Evolutionary conservation across 306 rosid genomes (phyloP), one percentile per base, ranked within the genome.

Genomic region (Delonix regia): DNA sequence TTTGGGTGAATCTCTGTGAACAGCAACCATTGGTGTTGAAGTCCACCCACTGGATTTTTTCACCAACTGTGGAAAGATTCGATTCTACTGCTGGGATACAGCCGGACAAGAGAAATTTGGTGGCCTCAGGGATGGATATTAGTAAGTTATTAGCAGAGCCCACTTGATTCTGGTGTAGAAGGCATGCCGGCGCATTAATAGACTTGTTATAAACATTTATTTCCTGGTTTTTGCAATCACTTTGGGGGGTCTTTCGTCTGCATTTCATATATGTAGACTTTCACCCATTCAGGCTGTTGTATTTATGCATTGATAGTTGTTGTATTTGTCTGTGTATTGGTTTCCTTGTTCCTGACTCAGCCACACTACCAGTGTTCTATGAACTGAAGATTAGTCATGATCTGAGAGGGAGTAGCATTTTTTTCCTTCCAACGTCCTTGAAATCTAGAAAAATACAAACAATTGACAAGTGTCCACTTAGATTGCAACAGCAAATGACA

Each of bases 11-110:
- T 22, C 57, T 69, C 9, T 80, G 67, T 2, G 5, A 36, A 33
- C 78, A 87, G 90, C 88, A 14, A 87, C 90, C 14, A 85, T 87
- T 28, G 90, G 88, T n/a, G 88, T 87, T 45, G 90, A 87, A 78
- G 90, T 87, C 18, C 90, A 85, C 51, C 90, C 90, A 8, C 56
- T 87, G 61, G 90, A 87, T 61, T 87, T 87, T 19, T 87, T 85
- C 75, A 87, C 88, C 10, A 87, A 87, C 81, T 87, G 87, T 64
- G 88, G 88, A n/a, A 82, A 82, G 45, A 82, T 87, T 51, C 79
- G 88, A 11, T 87, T 87, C 80, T 87, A 87, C 71, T 87, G 88
- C 75, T 87, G 90, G 90, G 87, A 87, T 61, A 86, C 89, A 0
- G 89, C 87, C 0, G 87, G 89, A 4, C 87, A 86, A 55, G 89